Base-by-base conservation (phyloP, 1,284 basidiomycete species). In the Erythrobasidium hasegawianum region DNA sequence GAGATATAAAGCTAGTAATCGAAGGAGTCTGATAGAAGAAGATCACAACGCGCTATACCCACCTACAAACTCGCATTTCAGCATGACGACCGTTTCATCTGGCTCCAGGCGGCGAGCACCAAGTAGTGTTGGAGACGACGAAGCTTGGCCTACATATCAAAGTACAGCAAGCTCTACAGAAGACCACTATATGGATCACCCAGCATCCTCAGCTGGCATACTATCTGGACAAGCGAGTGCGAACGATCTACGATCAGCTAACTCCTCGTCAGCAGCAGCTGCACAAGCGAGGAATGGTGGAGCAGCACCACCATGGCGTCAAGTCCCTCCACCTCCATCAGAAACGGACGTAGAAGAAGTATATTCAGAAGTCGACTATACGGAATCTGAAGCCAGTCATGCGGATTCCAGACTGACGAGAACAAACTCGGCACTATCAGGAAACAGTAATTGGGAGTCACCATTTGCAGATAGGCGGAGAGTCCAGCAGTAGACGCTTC, bases 261-360 rank as follows among this genome's bases (percentile, higher is more conserved):
- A 33, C 11, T 33, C 43, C 14, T 47, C n/a, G n/a, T n/a, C n/a
- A n/a, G n/a, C n/a, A n/a, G n/a, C n/a, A n/a, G n/a, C 43, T 18
- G 16, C 43, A 24, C 16, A n/a, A n/a, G n/a, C n/a, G n/a, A 24
- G 43, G 8, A 24, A 14, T 8, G n/a, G 7, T 7, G 43, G n/a
- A 47, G 33, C 5, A 33, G 33, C 33, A 33, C 11, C 33, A 33
- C 33, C 33, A 5, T 33, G 27, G 22, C 16, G 58, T 41, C 11
- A 20, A 26, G 18, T 27, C 43, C 13, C 9, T n/a, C 24, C 45
- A 33, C 53, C 33, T 5, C 33, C 33, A 11, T 33, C 53, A 45
- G 61, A 64, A 39, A 64, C 56, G 61, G 61, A 64, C 43, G 53
- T 64, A 1, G 61, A 64, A 41, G 61, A 64, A 18, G 56, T 64